phyloP scores from a whole-genome alignment of 768 basidiomycete genomes.

The Psilocybe tampanensis region DNA sequence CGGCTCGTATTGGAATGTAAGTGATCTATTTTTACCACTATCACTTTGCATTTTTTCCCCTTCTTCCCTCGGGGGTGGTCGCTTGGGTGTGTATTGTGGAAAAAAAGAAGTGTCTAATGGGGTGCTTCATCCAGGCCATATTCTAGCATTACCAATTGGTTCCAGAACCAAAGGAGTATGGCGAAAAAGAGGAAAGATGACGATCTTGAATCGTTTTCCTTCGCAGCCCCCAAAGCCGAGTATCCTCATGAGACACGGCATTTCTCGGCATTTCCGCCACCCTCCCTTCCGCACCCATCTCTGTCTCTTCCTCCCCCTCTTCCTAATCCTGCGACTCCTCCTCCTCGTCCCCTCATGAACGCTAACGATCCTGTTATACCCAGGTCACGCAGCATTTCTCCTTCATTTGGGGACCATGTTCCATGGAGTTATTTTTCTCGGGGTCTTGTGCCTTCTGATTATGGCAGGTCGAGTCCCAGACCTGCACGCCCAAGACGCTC shows the following conservation, averaged over 20 bases:
- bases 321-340: slow-evolving; percentile 18
- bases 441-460: slow-evolving; percentile 47
- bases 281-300: slow-evolving; percentile 47
- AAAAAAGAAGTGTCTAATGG: slow-evolving; percentile 25
- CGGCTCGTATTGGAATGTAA: slow-evolving; percentile 76
- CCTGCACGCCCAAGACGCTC: slow-evolving; percentile 66
- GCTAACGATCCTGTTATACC: slow-evolving; percentile 31
- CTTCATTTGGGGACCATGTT: slow-evolving; percentile 38
- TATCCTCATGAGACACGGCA: slow-evolving; percentile 38
- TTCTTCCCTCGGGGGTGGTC: slow-evolving; percentile 1
- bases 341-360: slow-evolving; percentile 34
- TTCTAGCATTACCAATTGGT: slow-evolving; percentile 85
- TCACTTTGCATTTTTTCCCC: slow-evolving; percentile 21
- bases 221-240: slow-evolving; percentile 29
- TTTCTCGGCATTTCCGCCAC: slow-evolving; percentile 52
- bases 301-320: slow-evolving; percentile 38
- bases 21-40: slow-evolving; percentile 38
- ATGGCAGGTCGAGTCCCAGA: slow-evolving; percentile 24
- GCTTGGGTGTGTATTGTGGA: slow-evolving; percentile 19
- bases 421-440: slow-evolving; percentile 41
- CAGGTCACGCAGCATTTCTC: slow-evolving; percentile 42
- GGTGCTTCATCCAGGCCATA: slow-evolving; percentile 56
- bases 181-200: slow-evolving; percentile 74
- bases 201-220: slow-evolving; percentile 31
- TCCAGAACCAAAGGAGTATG: slow-evolving; percentile 82